A percentile compares a stretch with the other conserved stretches of the same genome.
Evolutionary conservation across 2,329 filamentous ascomycete species (phyloP).

Genomic region (Cercospora citrullina): DNA sequence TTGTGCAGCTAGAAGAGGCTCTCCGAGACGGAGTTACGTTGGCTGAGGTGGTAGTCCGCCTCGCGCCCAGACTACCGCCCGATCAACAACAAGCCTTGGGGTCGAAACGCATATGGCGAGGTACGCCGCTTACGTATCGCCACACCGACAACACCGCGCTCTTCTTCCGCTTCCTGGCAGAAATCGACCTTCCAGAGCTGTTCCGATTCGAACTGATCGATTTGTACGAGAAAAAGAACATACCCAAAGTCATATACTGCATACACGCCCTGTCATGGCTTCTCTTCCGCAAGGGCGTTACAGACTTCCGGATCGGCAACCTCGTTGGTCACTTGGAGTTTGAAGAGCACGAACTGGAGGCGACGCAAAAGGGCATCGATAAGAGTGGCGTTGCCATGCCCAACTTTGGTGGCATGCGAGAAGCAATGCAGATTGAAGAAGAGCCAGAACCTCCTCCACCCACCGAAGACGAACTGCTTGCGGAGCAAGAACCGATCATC

Average conservation of each 20-base stretch:
- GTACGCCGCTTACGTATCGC: conserved; percentile 82
- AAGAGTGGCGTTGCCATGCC: conserved; percentile 95
- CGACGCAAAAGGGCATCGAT: conserved; percentile 94
- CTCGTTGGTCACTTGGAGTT: conserved; percentile 95
- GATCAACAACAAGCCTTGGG: conserved; percentile 36
- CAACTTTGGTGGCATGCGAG: conserved; percentile 95
- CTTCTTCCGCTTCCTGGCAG: conserved; percentile 91
- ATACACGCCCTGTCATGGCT: conserved; percentile 97
- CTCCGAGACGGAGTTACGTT: conserved; percentile 90
- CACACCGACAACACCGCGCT: conserved; percentile 98
- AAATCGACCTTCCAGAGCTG: conserved; percentile 88
- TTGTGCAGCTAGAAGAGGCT: conserved; percentile 90
- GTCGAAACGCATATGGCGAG: conserved; percentile 71
- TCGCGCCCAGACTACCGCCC: conserved; percentile 72
- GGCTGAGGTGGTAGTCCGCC: conserved; percentile 86
- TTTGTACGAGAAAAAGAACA: conserved; percentile 99
- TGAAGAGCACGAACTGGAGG: conserved; percentile 94
- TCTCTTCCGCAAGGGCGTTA: conserved; percentile 90
- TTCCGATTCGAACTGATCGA: conserved; percentile 98
- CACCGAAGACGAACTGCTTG: conserved; percentile 83
- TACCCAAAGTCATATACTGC: conserved; percentile 98
- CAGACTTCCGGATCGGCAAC: conserved; percentile 95
- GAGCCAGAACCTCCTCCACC: conserved; percentile 74
- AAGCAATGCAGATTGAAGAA: conserved; percentile 86
- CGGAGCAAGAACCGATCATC: conserved; percentile 70